Percentiles rank a stretch among this genome's conserved stretches.
These are phyloP conservation scores for Candida railenensis DNA, from an alignment of 805 yeast species.

Conservation along the genomic window DNA sequence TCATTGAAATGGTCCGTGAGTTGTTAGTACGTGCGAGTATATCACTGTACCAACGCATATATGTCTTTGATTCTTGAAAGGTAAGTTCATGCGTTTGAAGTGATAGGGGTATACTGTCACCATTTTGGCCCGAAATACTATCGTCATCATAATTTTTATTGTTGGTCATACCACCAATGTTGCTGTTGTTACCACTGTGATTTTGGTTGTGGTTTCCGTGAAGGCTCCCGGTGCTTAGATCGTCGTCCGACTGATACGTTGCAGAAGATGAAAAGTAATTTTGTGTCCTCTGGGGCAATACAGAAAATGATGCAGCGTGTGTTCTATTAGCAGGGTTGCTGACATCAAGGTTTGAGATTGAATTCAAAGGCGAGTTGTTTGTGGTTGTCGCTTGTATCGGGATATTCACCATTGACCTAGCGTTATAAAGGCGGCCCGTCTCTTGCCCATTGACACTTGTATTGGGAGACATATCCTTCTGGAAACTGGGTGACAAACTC, in stretches of 20 bases:
- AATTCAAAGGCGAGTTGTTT: not conserved
- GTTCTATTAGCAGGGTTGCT: slow-evolving; percentile 1
- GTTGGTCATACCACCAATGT: not conserved
- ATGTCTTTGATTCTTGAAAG: slow-evolving; percentile 76
- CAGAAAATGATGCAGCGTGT: not conserved
- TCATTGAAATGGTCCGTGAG: slow-evolving; percentile 61
- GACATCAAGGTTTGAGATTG: not conserved
- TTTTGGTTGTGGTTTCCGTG: not conserved
- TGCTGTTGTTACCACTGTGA: not conserved
- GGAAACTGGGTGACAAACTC: not conserved
- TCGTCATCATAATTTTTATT: slow-evolving; percentile 17
- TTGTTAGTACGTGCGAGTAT: slow-evolving; percentile 65
- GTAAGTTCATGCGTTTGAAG: slow-evolving; percentile 69
- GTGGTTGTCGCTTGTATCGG: not conserved
- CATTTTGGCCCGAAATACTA: too few species aligned
- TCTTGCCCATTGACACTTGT: not conserved
- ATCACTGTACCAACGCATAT: slow-evolving; percentile 91
- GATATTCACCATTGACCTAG: slow-evolving; percentile 3
- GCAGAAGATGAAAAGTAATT: not conserved
- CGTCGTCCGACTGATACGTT: not conserved
- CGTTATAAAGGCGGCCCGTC: not conserved
- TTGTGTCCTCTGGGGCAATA: not conserved
- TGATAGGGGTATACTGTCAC: slow-evolving; percentile 58
- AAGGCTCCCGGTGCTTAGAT: not conserved
- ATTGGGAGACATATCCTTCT: too few species aligned